Conservation (phyloP, 768 basidiomycete species). For the Asterophora lycoperdoides region DNA sequence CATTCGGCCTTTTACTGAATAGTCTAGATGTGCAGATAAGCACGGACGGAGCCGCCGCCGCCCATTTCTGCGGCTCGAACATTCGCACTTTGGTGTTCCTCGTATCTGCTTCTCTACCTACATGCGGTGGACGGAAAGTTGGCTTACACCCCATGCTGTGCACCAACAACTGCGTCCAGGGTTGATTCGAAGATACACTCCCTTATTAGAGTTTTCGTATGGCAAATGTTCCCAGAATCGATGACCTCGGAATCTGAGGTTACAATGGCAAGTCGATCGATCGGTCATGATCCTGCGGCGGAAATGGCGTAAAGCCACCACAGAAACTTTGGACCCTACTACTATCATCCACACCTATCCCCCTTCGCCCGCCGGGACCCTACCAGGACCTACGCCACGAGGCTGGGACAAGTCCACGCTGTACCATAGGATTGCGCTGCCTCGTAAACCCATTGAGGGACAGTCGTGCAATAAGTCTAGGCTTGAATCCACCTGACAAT, state of each 20-base stretch:
- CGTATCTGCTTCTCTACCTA: background rate
- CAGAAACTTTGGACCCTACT: conserved; percentile 10
- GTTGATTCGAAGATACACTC: background rate
- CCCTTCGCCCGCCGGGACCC: background rate
- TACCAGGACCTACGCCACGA: conserved; percentile 7
- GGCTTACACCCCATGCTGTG: background rate
- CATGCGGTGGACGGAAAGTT: background rate
- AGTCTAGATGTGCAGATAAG: background rate
- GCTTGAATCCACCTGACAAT: background rate
- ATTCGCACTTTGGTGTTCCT: too few species aligned
- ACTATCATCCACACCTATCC: background rate
- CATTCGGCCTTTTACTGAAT: background rate
- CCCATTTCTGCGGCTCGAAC: background rate
- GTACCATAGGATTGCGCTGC: background rate
- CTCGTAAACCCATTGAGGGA: background rate
- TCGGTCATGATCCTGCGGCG: conserved; percentile 9
- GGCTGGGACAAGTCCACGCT: background rate
- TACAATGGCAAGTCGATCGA: background rate
- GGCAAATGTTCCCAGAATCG: background rate
- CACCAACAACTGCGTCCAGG: background rate
- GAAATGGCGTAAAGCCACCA: conserved; percentile 2
- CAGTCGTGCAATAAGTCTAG: background rate
- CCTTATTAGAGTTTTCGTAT: background rate
- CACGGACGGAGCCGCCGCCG: background rate
- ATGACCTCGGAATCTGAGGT: background rate